Evolutionary conservation across 768 basidiomycete species (phyloP).

Genomic region (Boletus subcaerulescens): DNA sequence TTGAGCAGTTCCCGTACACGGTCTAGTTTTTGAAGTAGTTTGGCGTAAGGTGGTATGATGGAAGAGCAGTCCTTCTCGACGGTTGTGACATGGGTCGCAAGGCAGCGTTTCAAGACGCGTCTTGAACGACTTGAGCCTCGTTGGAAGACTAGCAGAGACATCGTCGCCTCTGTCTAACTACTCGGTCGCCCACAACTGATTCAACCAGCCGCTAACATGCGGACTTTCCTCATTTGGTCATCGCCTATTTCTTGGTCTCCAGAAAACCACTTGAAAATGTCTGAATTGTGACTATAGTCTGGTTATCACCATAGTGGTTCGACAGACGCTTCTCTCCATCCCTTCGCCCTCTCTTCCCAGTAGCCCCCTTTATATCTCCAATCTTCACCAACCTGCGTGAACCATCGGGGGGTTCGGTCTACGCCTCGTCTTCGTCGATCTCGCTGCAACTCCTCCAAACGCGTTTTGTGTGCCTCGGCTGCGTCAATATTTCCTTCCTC

Average conservation of each 20-base stretch:
- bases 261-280: too few species aligned
- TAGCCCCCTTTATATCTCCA: conserved; percentile 80
- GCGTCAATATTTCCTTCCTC: conserved; percentile 71
- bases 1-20: conserved; percentile 65
- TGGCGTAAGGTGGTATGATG: conserved; percentile 83
- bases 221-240: conserved; percentile 1
- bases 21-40: conserved; percentile 66
- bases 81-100: conserved; percentile 41
- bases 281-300: background rate
- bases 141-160: conserved; percentile 23
- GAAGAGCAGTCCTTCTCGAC: conserved; percentile 59
- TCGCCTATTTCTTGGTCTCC: too few species aligned
- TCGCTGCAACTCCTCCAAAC: conserved; percentile 75
- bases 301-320: conserved; percentile 59
- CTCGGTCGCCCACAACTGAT: background rate
- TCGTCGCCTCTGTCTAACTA: conserved; percentile 2
- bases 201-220: too few species aligned
- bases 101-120: conserved; percentile 24
- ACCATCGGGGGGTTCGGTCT: conserved; percentile 71
- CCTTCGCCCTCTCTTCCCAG: conserved; percentile 69
- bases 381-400: conserved; percentile 62
- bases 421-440: conserved; percentile 60
- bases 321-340: conserved; percentile 55
- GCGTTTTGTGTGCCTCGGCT: conserved; percentile 70
- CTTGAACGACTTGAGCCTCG: conserved; percentile 10